Evolutionary conservation across 2,329 filamentous ascomycete species (phyloP), one percentile per base, ranked within the genome.

Genomic region (Xylaria sp.): DNA sequence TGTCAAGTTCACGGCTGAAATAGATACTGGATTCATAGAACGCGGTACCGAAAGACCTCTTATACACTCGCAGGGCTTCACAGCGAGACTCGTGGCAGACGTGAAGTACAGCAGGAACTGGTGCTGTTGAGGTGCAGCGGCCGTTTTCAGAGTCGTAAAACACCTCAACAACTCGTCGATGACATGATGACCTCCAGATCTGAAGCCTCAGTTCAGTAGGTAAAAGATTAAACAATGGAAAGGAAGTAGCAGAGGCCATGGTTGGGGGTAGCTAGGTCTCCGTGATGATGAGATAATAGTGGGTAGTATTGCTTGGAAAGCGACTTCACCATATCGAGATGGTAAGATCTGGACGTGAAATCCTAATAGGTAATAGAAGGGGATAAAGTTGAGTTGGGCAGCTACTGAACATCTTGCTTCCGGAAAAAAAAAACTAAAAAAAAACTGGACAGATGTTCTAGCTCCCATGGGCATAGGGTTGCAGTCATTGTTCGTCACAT

Each of bases 81-180:
- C 68, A 61, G 38, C 81, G 76, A 6, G 81, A 76, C 70, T 83
- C 81, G 33, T 68, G 76, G 64, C 73, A 79, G 61, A 73, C 73
- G 38, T 80, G 78, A 14, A 83, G 75, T 43, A 79, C 68, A 11
- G 76, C 67, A 0, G 81, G 81, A 12, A 77, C 76, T 35, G 72
- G 67, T 7, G 80, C 75, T 4, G 72, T 71, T 11, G 78, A 75
- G 25, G 71, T 68, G 69, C 78, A 82, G 51, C 69, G 70, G 67
- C 80, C 76, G 6, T 70, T 57, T 9, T 72, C 61, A 14, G 72
- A 62, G 40, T 75, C 69, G 70, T 82, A 82, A 60, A 71, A 71
- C 50, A 81, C 74, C 54, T 78, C 73, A 60, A 80, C 77, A 23
- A 79, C 76, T 42, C 78, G 76, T 3, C 71, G 69, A 38, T 74